phyloP scores from a whole-genome alignment of 768 basidiomycete genomes.

The Artomyces pyxidatus region DNA sequence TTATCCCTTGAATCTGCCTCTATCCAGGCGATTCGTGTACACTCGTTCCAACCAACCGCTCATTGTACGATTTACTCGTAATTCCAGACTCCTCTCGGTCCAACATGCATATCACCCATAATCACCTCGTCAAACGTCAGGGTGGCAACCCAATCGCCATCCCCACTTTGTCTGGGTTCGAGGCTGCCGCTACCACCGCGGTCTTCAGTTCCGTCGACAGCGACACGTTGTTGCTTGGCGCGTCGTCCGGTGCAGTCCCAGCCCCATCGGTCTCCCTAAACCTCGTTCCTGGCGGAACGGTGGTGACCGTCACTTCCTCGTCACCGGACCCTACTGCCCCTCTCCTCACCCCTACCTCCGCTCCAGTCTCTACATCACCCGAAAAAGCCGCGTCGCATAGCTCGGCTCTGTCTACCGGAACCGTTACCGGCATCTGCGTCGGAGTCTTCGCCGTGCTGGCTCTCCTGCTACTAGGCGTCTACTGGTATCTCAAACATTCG shows the following conservation, averaged over 20 bases:
- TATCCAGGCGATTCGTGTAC: background rate
- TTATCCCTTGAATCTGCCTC: background rate
- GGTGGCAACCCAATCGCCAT: too few relatives aligned
- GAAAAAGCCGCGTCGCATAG: background rate
- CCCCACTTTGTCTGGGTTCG: conserved; percentile 5
- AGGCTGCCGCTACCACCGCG: background rate
- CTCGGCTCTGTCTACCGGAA: conserved; percentile 12
- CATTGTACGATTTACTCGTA: conserved; percentile 5
- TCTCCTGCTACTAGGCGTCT: conserved; percentile 5
- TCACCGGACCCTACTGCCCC: background rate
- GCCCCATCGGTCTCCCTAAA: background rate
- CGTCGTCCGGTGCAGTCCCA: background rate
- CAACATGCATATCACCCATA: conserved; percentile 3
- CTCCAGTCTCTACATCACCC: background rate
- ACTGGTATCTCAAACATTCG: conserved; percentile 3
- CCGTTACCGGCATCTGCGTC: conserved; percentile 8
- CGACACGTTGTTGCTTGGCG: conserved; percentile 6
- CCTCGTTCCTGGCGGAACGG: background rate
- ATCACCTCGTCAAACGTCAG: conserved; percentile 7
- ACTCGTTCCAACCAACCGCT: conserved; percentile 1
- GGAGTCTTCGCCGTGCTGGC: conserved; percentile 5
- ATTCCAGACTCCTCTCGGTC: background rate
- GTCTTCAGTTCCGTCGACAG: background rate
- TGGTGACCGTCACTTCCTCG: background rate
- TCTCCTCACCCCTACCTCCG: background rate